A percentile compares a stretch with the other conserved stretches of the same genome.
Evolutionary conservation across 2,329 filamentous ascomycete genomes (phyloP).

Genomic region (Aspergillus fructus): DNA sequence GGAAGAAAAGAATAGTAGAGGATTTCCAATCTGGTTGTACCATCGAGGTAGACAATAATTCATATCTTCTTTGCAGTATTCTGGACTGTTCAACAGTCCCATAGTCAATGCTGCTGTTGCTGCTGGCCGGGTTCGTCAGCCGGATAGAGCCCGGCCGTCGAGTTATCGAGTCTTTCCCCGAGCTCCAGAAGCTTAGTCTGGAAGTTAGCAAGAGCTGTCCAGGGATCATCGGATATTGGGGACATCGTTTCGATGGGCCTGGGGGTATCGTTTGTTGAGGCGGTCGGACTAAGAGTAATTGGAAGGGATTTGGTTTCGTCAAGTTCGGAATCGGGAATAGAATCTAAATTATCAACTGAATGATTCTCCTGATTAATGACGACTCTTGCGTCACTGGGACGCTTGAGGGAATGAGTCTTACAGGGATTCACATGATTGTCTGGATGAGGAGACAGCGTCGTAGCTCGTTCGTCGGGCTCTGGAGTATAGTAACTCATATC

Average conservation of each 20-base stretch:
- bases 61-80: not conserved
- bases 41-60: constrained; percentile 2
- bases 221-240: constrained; percentile 9
- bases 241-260: constrained; percentile 9
- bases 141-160: constrained; percentile 16
- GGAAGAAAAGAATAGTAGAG: not conserved
- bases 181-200: constrained; percentile 20
- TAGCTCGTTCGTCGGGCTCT: constrained; percentile 30
- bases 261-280: constrained; percentile 12
- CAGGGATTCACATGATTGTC: constrained; percentile 28
- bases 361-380: constrained; percentile 10
- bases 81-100: not conserved
- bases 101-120: not conserved
- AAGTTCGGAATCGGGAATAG: constrained; percentile 26
- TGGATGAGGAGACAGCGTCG: constrained; percentile 29
- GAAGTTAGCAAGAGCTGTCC: constrained; percentile 18
- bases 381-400: not conserved
- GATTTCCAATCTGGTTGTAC: not conserved
- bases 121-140: constrained; percentile 15
- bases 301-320: constrained; percentile 26
- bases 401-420: constrained; percentile 20
- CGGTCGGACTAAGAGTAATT: constrained; percentile 13
- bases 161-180: constrained; percentile 17
- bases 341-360: constrained; percentile 27
- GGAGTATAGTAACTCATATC: constrained; percentile 41